phyloP scores from a whole-genome alignment of 805 yeast species.

The Metschnikowia chrysomelidarum region DNA sequence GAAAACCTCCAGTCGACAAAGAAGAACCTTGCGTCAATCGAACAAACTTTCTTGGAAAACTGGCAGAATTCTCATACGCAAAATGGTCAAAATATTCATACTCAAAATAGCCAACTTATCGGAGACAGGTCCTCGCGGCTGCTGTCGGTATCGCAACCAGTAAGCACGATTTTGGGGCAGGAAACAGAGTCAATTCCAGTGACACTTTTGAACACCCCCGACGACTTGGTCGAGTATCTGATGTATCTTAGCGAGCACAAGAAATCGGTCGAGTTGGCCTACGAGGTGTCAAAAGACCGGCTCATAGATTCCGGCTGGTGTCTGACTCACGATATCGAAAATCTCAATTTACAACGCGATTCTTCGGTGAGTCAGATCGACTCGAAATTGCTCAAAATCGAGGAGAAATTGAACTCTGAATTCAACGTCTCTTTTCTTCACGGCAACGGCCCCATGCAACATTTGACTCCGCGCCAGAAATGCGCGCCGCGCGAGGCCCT shows the following conservation, averaged over 20 bases:
- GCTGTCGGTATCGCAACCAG: not conserved
- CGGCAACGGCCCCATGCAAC: slow-evolving; percentile 7
- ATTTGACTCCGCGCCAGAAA: slow-evolving; percentile 1
- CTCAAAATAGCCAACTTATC: not conserved
- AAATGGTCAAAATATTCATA: slow-evolving; percentile 1
- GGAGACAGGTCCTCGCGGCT: not conserved
- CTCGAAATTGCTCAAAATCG: slow-evolving; percentile 36
- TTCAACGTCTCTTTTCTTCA: slow-evolving; percentile 26
- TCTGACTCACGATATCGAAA: slow-evolving; percentile 39
- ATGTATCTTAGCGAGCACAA: slow-evolving; percentile 34
- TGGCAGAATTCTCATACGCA: slow-evolving; percentile 16
- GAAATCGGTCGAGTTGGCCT: slow-evolving; percentile 32
- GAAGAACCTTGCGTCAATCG: slow-evolving; percentile 29
- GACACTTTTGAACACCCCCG: slow-evolving; percentile 24
- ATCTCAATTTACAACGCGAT: slow-evolving; percentile 34
- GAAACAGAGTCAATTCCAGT: slow-evolving; percentile 1
- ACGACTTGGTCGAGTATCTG: slow-evolving; percentile 31
- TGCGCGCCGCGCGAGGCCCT: slow-evolving; percentile 11
- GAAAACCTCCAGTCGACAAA: slow-evolving; percentile 32
- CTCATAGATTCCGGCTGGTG: slow-evolving; percentile 42
- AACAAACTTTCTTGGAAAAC: slow-evolving; percentile 35
- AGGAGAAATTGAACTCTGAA: slow-evolving; percentile 33
- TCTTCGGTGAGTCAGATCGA: slow-evolving; percentile 38
- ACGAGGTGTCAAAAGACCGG: slow-evolving; percentile 30
- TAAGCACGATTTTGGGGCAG: not conserved